Percentiles rank a stretch among this genome's conserved stretches.
Evolutionary conservation across 352 stramenopile genomes (phyloP).

Genomic region (Phytophthora sojae): DNA sequence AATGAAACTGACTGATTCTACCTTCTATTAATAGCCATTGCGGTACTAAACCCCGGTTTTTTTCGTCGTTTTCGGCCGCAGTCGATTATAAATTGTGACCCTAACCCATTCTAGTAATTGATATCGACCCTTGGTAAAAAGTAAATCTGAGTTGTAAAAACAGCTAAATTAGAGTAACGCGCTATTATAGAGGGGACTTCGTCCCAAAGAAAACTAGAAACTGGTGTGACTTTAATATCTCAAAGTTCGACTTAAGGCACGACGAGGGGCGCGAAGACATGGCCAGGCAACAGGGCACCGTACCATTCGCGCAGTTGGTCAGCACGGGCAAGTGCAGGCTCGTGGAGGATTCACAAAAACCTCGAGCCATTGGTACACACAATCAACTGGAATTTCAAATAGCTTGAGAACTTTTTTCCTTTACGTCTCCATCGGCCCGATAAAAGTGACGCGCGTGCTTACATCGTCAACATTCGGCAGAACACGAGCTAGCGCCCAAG

Average conservation of each 20-base stretch:
- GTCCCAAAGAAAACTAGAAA: too few species aligned
- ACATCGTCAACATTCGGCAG: conserved; percentile 8
- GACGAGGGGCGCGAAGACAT: neutral
- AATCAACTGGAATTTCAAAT: conserved; percentile 3
- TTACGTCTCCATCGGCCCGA: conserved; percentile 11
- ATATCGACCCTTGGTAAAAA: too few species aligned
- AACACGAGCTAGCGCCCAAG: conserved; percentile 1
- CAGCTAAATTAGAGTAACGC: too few species aligned
- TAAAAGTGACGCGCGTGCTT: conserved; percentile 20
- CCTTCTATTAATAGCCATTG: too few species aligned
- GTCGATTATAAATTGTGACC: too few species aligned
- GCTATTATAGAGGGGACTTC: too few species aligned
- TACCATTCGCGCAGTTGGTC: neutral
- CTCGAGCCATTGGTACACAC: conserved; percentile 14
- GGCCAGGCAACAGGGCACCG: neutral
- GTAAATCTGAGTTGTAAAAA: too few species aligned
- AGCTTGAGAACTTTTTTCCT: conserved; percentile 11
- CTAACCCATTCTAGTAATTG: too few species aligned
- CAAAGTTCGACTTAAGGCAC: neutral
- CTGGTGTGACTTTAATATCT: too few species aligned
- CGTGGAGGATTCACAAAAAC: neutral
- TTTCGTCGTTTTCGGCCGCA: too few species aligned
- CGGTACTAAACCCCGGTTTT: too few species aligned
- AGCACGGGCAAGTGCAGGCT: neutral
- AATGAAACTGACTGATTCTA: too few species aligned